Conservation (phyloP, 2,329 filamentous ascomycete species). For the Pseudocercospora fuligena region DNA sequence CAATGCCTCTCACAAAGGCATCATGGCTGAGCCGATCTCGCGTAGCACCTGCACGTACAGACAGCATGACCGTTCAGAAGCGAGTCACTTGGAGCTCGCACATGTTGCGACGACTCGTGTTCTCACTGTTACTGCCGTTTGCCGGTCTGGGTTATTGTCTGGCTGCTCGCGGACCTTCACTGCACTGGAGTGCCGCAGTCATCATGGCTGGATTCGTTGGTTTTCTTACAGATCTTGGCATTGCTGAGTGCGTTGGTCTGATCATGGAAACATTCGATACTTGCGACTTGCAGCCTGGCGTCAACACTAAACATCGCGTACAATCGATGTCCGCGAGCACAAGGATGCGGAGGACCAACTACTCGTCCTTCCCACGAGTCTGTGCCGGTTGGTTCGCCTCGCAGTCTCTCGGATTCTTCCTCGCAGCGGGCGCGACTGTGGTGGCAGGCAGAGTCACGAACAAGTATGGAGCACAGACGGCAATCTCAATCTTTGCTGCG, state of each 20-base stretch:
- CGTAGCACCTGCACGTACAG: slow-evolving; percentile 62
- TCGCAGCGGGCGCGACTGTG: slow-evolving; percentile 70
- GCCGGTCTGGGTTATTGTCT: slow-evolving; percentile 70
- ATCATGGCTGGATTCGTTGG: slow-evolving; percentile 69
- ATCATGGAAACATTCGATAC: slow-evolving; percentile 83
- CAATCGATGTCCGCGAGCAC: slow-evolving; percentile 51
- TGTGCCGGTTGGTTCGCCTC: slow-evolving; percentile 71
- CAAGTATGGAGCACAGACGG: slow-evolving; percentile 67
- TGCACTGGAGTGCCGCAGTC: slow-evolving; percentile 67
- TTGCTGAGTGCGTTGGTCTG: slow-evolving; percentile 75
- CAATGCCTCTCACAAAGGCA: slow-evolving; percentile 75
- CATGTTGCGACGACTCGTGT: slow-evolving; percentile 69
- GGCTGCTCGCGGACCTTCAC: slow-evolving; percentile 65
- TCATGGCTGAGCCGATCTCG: slow-evolving; percentile 70
- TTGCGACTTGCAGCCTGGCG: slow-evolving; percentile 75
- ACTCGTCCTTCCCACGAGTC: slow-evolving; percentile 76
- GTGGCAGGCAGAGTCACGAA: slow-evolving; percentile 71
- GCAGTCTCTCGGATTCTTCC: slow-evolving; percentile 71
- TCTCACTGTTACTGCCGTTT: slow-evolving; percentile 69
- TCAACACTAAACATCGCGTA: slow-evolving; percentile 59
- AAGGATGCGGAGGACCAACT: slow-evolving; percentile 65
- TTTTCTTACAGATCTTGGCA: slow-evolving; percentile 73
- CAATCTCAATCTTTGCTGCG: slow-evolving; percentile 70
- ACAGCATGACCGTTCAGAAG: slow-evolving; percentile 69
- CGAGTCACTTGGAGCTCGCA: slow-evolving; percentile 73